phyloP scores from a whole-genome alignment of 1,284 basidiomycete species.

The Ceratobasidium sp. region DNA sequence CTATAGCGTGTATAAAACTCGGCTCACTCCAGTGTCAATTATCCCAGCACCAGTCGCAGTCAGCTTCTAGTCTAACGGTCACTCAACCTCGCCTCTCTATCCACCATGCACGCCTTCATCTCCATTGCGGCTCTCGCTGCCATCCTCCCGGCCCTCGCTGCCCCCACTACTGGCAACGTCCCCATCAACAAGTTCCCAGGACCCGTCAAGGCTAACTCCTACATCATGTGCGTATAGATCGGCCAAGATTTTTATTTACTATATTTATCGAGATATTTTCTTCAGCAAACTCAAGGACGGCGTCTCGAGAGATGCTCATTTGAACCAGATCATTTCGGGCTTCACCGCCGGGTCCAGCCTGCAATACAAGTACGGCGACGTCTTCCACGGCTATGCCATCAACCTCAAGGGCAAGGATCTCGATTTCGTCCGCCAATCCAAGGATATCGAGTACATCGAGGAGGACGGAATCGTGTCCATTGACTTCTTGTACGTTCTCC shows the following conservation, averaged over 20 bases:
- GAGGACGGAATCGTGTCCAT: conserved; percentile 32
- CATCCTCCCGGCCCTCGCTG: conserved; percentile 42
- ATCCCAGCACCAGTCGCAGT: conserved; percentile 1
- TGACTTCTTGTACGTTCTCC: conserved; percentile 14
- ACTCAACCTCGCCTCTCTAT: background rate
- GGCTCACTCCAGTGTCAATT: background rate
- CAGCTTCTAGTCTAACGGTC: background rate
- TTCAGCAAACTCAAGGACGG: conserved; percentile 42
- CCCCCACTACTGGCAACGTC: conserved; percentile 25
- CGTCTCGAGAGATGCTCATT: conserved; percentile 23
- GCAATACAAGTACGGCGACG: conserved; percentile 45
- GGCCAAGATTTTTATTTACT: background rate
- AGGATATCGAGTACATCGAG: conserved; percentile 47
- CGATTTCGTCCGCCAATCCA: conserved; percentile 39
- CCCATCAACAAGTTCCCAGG: conserved; percentile 36
- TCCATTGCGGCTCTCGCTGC: conserved; percentile 34
- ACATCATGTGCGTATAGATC: conserved; percentile 35
- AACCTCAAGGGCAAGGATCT: conserved; percentile 40
- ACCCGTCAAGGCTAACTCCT: conserved; percentile 40
- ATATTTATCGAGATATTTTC: background rate
- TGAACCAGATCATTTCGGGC: conserved; percentile 24
- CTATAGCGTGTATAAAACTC: background rate
- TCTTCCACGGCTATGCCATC: conserved; percentile 49
- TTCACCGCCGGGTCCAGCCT: conserved; percentile 33
- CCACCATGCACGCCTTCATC: conserved; percentile 29